phyloP scores from a whole-genome alignment of 169 alveolate species.

The Eimeria zaria region DNA sequence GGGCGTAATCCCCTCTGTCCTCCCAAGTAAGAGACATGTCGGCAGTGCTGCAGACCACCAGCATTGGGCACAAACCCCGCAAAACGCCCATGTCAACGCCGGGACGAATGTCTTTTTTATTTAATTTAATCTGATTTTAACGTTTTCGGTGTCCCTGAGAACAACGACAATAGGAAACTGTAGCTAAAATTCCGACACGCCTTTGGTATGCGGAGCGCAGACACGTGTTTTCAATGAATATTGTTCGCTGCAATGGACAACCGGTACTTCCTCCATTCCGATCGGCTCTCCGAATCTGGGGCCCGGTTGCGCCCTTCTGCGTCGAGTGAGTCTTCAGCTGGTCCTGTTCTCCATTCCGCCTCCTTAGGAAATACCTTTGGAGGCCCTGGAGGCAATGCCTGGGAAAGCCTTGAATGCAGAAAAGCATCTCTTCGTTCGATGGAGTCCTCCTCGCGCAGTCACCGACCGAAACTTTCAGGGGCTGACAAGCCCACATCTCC shows the following conservation, averaged over 20 bases:
- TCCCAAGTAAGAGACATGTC: not conserved
- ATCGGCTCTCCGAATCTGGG: not conserved
- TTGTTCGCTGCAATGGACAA: not conserved
- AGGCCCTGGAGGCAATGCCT: not conserved
- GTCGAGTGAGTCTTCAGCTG: not conserved
- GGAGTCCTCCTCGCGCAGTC: not conserved
- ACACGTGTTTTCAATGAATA: not conserved
- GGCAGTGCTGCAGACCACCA: constrained; percentile 1
- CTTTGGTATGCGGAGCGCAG: constrained; percentile 10
- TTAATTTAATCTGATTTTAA: not conserved
- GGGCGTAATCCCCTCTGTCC: not conserved
- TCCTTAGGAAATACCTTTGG: not conserved
- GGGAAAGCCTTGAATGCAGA: not conserved
- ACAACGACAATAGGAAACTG: not conserved
- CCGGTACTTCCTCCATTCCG: not conserved
- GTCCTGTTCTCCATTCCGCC: not conserved
- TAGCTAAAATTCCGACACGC: not conserved
- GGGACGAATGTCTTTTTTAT: not conserved
- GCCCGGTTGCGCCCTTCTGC: constrained; percentile 40
- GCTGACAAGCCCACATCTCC: constrained; percentile 54
- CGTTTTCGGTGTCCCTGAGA: not conserved
- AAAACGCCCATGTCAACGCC: not conserved
- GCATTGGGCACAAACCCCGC: not conserved
- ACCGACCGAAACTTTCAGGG: not conserved
- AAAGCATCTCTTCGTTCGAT: not conserved